These are phyloP conservation scores for Aspergillus fumigatiaffinis DNA, from an alignment of 2,329 filamentous ascomycete species.

Conservation along the genomic window DNA sequence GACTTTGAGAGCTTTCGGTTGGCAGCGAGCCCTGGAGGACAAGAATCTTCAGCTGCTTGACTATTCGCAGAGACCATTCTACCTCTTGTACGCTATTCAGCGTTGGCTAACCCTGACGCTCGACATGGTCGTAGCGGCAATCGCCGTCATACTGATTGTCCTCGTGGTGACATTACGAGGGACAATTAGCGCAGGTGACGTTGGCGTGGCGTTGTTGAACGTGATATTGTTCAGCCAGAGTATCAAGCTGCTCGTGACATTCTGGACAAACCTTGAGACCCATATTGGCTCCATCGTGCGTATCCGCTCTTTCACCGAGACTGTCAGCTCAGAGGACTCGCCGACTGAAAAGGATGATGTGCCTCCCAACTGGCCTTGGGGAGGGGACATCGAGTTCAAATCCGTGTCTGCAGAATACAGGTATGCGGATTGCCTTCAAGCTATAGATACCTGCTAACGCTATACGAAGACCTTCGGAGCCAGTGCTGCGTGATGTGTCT, in stretches of 20 bases:
- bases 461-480: slow-evolving; percentile 21
- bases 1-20: slow-evolving; percentile 56
- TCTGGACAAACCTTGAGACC: slow-evolving; percentile 57
- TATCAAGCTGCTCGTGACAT: slow-evolving; percentile 49
- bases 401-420: slow-evolving; percentile 45
- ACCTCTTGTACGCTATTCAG: slow-evolving; percentile 55
- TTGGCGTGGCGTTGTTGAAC: slow-evolving; percentile 53
- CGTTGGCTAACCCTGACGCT: slow-evolving; percentile 54
- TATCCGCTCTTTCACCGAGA: slow-evolving; percentile 50
- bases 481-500: slow-evolving; percentile 45
- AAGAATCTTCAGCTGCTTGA: slow-evolving; percentile 50
- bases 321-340: slow-evolving; percentile 43
- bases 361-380: slow-evolving; percentile 41
- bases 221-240: slow-evolving; percentile 52
- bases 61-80: slow-evolving; percentile 54
- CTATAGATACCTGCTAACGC: slow-evolving; percentile 8
- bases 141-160: slow-evolving; percentile 48
- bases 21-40: slow-evolving; percentile 44
- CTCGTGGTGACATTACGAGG: slow-evolving; percentile 46
- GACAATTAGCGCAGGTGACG: slow-evolving; percentile 45
- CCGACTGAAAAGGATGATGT: slow-evolving; percentile 37
- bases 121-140: slow-evolving; percentile 46
- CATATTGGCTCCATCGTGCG: slow-evolving; percentile 55
- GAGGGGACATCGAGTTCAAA: slow-evolving; percentile 42
- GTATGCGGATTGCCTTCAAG: slow-evolving; percentile 16